A percentile compares a stretch with the other conserved stretches of the same genome.
Evolutionary conservation across 2,329 filamentous ascomycete species (phyloP).

Genomic region (Magnaporthales sp.): DNA sequence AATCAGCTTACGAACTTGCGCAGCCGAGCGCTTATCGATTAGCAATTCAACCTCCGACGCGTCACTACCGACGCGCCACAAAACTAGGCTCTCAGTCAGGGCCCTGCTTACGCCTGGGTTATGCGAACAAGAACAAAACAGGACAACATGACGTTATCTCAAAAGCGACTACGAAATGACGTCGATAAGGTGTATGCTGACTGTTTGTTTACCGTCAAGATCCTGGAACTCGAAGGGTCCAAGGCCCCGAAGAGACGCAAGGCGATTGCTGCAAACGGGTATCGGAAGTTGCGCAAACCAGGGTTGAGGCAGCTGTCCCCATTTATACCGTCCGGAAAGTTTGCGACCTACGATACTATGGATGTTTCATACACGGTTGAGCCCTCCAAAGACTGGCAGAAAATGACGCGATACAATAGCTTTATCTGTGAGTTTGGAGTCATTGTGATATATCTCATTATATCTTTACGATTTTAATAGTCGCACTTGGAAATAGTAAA

Average conservation of each 20-base stretch:
- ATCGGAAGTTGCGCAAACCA: constrained; percentile 25
- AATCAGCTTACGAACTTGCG: too few relatives aligned
- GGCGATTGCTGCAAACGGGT: constrained; percentile 35
- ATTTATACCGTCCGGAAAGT: constrained; percentile 46
- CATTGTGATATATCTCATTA: background rate
- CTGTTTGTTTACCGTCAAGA: constrained; percentile 41
- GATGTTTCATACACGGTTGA: constrained; percentile 46
- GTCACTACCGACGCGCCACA: too few relatives aligned
- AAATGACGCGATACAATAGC: constrained; percentile 54
- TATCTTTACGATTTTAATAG: background rate
- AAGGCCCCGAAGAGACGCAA: constrained; percentile 32
- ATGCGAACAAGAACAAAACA: too few relatives aligned
- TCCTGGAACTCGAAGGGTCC: constrained; percentile 35
- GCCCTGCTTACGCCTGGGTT: too few relatives aligned
- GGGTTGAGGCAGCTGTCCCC: constrained; percentile 43
- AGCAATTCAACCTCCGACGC: too few relatives aligned
- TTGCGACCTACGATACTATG: constrained; percentile 44
- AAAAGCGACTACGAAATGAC: constrained; percentile 43
- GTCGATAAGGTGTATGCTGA: constrained; percentile 44
- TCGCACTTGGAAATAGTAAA: constrained; percentile 32
- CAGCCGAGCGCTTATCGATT: too few relatives aligned
- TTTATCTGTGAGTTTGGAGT: constrained; percentile 42
- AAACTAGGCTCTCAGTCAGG: too few relatives aligned
- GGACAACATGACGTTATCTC: constrained; percentile 31
- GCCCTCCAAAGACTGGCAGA: constrained; percentile 43